A percentile compares a stretch with the other conserved stretches of the same genome.
phyloP scores from a whole-genome alignment of 805 yeast genomes.

The Dipodascus albidus region DNA sequence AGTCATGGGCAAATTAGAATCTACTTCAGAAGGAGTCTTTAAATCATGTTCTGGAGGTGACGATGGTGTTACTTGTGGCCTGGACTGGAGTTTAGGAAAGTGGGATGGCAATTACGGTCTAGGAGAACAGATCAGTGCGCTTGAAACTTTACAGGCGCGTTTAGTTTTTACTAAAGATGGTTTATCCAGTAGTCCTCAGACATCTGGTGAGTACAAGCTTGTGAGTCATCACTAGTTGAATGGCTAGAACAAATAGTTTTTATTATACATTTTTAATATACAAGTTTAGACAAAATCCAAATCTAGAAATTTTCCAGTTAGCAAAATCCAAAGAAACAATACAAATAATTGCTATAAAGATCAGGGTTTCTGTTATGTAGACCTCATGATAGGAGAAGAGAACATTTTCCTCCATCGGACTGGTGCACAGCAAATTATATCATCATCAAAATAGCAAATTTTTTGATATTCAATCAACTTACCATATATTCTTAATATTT shows the following conservation, averaged over 20 bases:
- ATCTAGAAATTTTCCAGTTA: not conserved
- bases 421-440: constrained; percentile 24
- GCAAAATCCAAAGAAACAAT: constrained; percentile 16
- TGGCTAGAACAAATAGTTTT: too few relatives aligned
- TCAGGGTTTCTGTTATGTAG: constrained; percentile 16
- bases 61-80: constrained; percentile 85
- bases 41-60: constrained; percentile 74
- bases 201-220: too few relatives aligned
- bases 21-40: constrained; percentile 65
- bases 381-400: constrained; percentile 14
- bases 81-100: constrained; percentile 53
- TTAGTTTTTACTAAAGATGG: not conserved
- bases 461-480: too few relatives aligned
- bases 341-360: not conserved
- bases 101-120: constrained; percentile 74
- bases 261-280: too few relatives aligned
- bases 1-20: constrained; percentile 32
- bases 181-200: too few relatives aligned
- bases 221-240: not conserved
- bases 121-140: constrained; percentile 84
- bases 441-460: constrained; percentile 9
- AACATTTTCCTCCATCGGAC: constrained; percentile 20
- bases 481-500: too few relatives aligned
- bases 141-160: constrained; percentile 34
- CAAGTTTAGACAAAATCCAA: not conserved